Percentiles rank a stretch among this genome's conserved stretches.
These are phyloP conservation scores for Entamoeba histolytica DNA, from an alignment of 208 protist species.

Conservation along the genomic window DNA sequence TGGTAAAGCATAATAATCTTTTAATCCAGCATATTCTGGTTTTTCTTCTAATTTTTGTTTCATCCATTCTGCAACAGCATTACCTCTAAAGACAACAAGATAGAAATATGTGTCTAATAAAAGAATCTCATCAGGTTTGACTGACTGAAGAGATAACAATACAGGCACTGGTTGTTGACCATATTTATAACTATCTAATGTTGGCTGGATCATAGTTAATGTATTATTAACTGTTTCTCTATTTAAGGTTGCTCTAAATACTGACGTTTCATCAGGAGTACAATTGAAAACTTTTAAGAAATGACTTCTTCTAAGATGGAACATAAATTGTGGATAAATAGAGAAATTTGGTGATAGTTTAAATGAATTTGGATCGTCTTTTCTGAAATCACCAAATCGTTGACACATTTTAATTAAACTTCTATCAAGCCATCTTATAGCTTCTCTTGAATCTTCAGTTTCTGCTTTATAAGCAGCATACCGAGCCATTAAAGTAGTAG, in stretches of 20 bases:
- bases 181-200: not conserved
- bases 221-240: constrained; percentile 13
- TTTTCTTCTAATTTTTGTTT: constrained; percentile 8
- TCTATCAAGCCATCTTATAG: constrained; percentile 9
- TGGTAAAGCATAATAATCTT: not conserved
- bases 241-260: not conserved
- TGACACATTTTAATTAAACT: constrained; percentile 2
- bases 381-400: constrained; percentile 1
- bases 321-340: constrained; percentile 23
- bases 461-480: constrained; percentile 3
- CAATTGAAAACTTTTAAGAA: constrained; percentile 9
- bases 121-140: constrained; percentile 6
- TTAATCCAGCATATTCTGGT: not conserved
- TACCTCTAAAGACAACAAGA: constrained; percentile 4
- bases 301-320: constrained; percentile 11
- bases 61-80: not conserved
- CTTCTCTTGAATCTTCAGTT: constrained; percentile 1
- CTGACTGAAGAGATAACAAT: not conserved
- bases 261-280: constrained; percentile 19
- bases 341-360: constrained; percentile 7
- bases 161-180: not conserved
- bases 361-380: not conserved
- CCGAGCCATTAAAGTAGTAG: constrained; percentile 5
- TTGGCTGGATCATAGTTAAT: constrained; percentile 22
- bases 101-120: constrained; percentile 21